A percentile compares a stretch with the other conserved stretches of the same genome.
phyloP scores from a whole-genome alignment of 1,284 basidiomycete genomes.

The Gymnopus androsaceus region DNA sequence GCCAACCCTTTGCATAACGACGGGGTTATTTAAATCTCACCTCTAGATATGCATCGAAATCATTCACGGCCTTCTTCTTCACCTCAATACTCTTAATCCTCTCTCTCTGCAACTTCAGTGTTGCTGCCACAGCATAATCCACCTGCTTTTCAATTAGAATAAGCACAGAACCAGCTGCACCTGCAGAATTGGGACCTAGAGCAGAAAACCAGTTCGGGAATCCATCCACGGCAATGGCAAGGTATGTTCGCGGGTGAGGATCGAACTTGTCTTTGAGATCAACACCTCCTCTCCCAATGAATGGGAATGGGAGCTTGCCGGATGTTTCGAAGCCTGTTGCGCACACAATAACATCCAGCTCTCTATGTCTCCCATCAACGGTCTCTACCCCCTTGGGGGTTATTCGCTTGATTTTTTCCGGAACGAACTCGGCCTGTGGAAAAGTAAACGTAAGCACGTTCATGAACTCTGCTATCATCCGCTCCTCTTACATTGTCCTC shows the following conservation, averaged over 20 bases:
- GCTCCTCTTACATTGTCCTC: conserved; percentile 51
- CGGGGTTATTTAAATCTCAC: conserved; percentile 25
- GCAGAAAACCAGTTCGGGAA: conserved; percentile 65
- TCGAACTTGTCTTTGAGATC: conserved; percentile 50
- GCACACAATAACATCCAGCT: conserved; percentile 61
- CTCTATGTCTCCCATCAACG: conserved; percentile 50
- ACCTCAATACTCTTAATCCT: conserved; percentile 59
- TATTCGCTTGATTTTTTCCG: conserved; percentile 49
- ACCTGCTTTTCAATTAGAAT: conserved; percentile 56
- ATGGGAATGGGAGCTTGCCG: conserved; percentile 38
- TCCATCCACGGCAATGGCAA: conserved; percentile 54
- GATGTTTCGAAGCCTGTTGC: conserved; percentile 64
- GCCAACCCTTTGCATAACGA: neutral
- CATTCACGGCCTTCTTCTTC: conserved; percentile 58
- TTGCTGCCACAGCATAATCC: conserved; percentile 52
- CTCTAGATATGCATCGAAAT: conserved; percentile 60
- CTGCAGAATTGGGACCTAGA: conserved; percentile 56
- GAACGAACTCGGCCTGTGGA: conserved; percentile 55
- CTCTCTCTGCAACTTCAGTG: conserved; percentile 62
- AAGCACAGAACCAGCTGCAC: conserved; percentile 55
- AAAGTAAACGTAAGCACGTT: neutral
- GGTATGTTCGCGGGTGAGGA: conserved; percentile 57
- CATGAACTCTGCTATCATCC: neutral
- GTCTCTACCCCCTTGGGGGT: conserved; percentile 58
- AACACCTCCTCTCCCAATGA: conserved; percentile 37